These are phyloP conservation scores for Oryza longistaminata DNA, from an alignment of 176 grass and related monocot species.

Conservation along the genomic window DNA sequence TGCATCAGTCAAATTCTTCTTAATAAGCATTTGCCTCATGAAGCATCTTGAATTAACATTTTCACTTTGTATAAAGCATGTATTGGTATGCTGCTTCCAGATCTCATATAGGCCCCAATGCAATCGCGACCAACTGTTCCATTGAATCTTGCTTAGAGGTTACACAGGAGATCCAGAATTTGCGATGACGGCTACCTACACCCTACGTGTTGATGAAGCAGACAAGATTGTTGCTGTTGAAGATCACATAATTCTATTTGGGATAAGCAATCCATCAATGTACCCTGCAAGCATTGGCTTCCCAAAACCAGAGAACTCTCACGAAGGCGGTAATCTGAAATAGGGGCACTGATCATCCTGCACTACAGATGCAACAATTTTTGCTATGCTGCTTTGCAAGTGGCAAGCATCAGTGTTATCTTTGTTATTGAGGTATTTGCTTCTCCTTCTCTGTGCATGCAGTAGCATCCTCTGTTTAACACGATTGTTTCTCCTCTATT, in stretches of 20 bases:
- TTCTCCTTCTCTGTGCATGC: neutral
- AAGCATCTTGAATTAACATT: neutral
- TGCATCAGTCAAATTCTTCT: neutral
- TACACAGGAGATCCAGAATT: conserved; percentile 41
- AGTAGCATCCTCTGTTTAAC: neutral
- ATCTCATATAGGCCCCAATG: conserved; percentile 73
- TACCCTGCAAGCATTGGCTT: neutral
- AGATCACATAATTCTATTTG: neutral
- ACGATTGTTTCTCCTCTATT: neutral
- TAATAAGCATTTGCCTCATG: conserved; percentile 3
- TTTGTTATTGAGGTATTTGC: neutral
- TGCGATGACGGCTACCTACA: conserved; percentile 5
- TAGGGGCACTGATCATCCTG: neutral
- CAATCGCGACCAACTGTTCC: conserved; percentile 77
- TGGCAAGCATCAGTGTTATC: too few relatives aligned
- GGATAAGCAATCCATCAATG: neutral
- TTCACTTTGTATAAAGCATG: neutral
- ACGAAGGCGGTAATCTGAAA: too few relatives aligned
- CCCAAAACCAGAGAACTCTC: neutral
- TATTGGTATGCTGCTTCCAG: conserved; percentile 47
- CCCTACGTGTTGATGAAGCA: neutral
- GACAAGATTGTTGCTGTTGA: neutral
- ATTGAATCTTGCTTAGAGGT: conserved; percentile 57
- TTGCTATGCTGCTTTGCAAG: neutral
- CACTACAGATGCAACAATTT: neutral